A percentile compares a stretch with the other conserved stretches of the same genome.
phyloP scores from a whole-genome alignment of 306 rosid species.

The Lathyrus sativus region DNA sequence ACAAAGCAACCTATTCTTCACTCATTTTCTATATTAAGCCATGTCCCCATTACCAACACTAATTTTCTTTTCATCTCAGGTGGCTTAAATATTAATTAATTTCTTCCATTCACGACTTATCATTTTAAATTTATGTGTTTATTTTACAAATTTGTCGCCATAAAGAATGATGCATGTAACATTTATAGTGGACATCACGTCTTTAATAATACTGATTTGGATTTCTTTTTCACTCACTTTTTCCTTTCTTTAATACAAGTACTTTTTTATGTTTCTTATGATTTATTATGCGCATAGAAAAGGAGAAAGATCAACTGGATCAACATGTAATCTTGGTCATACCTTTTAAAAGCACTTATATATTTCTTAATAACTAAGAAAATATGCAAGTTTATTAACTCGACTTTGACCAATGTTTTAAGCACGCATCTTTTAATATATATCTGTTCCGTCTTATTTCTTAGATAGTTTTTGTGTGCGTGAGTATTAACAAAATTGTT shows the following conservation, averaged over 20 bases:
- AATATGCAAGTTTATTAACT: not conserved
- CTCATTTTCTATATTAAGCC: not conserved
- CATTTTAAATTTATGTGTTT: slow-evolving; percentile 3
- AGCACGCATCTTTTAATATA: too few relatives aligned
- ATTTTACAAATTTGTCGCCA: not conserved
- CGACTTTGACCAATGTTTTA: too few relatives aligned
- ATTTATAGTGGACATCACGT: slow-evolving; percentile 23
- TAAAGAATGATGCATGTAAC: not conserved
- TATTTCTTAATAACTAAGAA: slow-evolving; percentile 40
- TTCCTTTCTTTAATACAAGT: not conserved
- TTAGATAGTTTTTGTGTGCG: too few relatives aligned
- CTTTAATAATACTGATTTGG: slow-evolving; percentile 15
- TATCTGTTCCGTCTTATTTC: too few relatives aligned
- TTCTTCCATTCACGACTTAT: not conserved
- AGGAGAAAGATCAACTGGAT: slow-evolving; percentile 27
- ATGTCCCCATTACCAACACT: not conserved
- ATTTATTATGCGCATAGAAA: slow-evolving; percentile 22
- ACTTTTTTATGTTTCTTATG: slow-evolving; percentile 14
- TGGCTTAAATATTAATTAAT: not conserved
- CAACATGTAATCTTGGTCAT: slow-evolving; percentile 4
- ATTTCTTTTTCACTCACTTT: not conserved
- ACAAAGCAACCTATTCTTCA: not conserved
- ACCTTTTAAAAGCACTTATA: slow-evolving; percentile 39
- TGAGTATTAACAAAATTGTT: too few relatives aligned
- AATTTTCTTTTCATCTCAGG: not conserved